Evolutionary conservation across 495 filamentous ascomycete genomes (phyloP).

Genomic region (Letharia lupina): DNA sequence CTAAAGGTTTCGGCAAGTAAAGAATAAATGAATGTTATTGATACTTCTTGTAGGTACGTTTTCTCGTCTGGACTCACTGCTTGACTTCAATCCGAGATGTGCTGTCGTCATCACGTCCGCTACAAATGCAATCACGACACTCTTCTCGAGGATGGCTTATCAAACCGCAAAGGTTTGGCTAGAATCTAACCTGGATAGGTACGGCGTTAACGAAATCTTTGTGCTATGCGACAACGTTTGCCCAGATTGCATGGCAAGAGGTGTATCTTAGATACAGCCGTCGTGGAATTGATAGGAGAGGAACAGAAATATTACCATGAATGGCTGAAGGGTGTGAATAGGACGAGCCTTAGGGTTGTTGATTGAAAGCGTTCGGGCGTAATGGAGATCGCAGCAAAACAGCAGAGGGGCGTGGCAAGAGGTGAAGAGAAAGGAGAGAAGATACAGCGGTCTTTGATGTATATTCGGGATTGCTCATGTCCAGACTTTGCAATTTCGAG

Average conservation of each 20-base stretch:
- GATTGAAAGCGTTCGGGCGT: not conserved
- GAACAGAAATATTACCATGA: not conserved
- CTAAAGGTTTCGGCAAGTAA: not conserved
- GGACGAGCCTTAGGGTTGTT: not conserved
- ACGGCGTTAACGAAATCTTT: not conserved
- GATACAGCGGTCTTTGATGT: not conserved
- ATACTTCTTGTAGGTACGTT: not conserved
- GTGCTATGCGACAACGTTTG: not conserved
- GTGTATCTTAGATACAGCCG: not conserved
- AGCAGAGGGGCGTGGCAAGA: not conserved
- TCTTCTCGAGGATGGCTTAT: not conserved
- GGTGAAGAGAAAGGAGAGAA: not conserved
- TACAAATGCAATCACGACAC: not conserved
- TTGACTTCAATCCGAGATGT: not conserved
- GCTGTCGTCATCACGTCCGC: not conserved
- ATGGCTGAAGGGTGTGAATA: not conserved
- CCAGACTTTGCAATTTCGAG: not conserved
- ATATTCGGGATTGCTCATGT: not conserved
- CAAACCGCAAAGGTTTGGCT: not conserved
- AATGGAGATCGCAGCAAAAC: not conserved
- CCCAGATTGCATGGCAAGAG: not conserved
- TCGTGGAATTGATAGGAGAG: not conserved
- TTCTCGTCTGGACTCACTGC: not conserved
- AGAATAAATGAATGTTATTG: not conserved
- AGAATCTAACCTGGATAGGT: not conserved